phyloP scores from a whole-genome alignment of 768 basidiomycete genomes.

The Mrakia gelida region DNA sequence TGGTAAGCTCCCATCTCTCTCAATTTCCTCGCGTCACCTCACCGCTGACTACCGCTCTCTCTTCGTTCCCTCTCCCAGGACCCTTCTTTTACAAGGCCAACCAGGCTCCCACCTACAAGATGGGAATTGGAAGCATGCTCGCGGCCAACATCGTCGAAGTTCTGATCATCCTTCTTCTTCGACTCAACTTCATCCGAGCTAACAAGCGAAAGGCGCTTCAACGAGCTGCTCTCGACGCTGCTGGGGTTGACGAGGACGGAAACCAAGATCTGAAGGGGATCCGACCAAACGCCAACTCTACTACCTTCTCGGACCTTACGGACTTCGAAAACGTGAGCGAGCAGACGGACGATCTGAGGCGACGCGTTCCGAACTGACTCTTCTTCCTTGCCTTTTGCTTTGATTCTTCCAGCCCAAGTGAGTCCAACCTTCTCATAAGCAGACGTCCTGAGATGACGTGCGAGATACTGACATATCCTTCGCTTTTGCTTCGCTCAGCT shows the following conservation, averaged over 20 bases:
- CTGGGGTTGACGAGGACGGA: background rate
- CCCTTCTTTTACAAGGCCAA: conserved; percentile 12
- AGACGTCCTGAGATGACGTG: background rate
- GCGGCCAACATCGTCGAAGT: background rate
- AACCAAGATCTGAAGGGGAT: background rate
- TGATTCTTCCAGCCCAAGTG: background rate
- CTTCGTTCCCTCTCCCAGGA: background rate
- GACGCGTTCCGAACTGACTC: too few relatives aligned
- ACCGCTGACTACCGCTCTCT: background rate
- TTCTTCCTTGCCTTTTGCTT: too few relatives aligned
- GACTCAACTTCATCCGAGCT: background rate
- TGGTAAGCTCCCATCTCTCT: background rate
- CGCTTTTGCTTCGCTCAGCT: background rate
- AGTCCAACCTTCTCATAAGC: background rate
- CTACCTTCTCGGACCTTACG: conserved; percentile 2
- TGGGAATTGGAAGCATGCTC: conserved; percentile 17
- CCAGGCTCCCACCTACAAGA: conserved; percentile 13
- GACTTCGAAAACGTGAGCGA: background rate
- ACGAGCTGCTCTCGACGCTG: background rate
- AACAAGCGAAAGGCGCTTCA: background rate
- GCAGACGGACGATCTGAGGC: background rate
- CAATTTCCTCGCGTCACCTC: too few relatives aligned
- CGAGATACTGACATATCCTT: background rate
- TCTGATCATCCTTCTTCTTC: background rate
- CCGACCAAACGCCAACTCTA: background rate